phyloP scores from a whole-genome alignment of 1,284 basidiomycete genomes.

The Puccinia hordei region DNA sequence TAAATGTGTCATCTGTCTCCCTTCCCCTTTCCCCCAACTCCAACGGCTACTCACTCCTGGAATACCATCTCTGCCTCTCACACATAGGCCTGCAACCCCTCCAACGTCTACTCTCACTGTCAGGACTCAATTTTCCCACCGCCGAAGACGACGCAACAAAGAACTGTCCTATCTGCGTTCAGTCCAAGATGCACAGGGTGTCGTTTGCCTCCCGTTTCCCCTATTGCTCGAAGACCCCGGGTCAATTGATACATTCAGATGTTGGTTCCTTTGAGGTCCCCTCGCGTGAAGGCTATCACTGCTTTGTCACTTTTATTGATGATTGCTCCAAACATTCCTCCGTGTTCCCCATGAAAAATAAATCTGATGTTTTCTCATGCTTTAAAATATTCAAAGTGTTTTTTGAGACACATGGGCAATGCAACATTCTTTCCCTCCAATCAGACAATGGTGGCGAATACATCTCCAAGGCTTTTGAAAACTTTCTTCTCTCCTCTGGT shows the following conservation, averaged over 20 bases:
- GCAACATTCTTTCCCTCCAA: slow-evolving; percentile 57
- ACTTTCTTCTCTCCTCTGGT: slow-evolving; percentile 56
- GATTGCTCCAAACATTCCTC: background rate
- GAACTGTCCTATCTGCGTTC: background rate
- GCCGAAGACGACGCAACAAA: background rate
- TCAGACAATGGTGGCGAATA: slow-evolving; percentile 60
- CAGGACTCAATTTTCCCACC: background rate
- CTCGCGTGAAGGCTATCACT: background rate
- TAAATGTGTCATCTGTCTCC: background rate
- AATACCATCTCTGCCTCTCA: background rate
- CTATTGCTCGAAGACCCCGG: background rate
- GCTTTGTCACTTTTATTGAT: background rate
- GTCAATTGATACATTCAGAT: slow-evolving; percentile 25
- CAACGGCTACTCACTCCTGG: background rate
- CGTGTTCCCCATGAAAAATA: slow-evolving; percentile 3
- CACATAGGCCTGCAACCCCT: slow-evolving; percentile 13
- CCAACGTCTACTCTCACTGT: background rate
- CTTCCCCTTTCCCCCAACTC: background rate
- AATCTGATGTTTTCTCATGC: slow-evolving; percentile 35
- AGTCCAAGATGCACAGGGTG: background rate
- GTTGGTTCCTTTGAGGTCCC: background rate
- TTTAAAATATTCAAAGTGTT: slow-evolving; percentile 59
- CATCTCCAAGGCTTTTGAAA: slow-evolving; percentile 54
- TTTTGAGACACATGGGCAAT: slow-evolving; percentile 54
- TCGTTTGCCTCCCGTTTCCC: background rate